phyloP scores from a whole-genome alignment of 805 yeast genomes.

The Jamesozyma lodderae region DNA sequence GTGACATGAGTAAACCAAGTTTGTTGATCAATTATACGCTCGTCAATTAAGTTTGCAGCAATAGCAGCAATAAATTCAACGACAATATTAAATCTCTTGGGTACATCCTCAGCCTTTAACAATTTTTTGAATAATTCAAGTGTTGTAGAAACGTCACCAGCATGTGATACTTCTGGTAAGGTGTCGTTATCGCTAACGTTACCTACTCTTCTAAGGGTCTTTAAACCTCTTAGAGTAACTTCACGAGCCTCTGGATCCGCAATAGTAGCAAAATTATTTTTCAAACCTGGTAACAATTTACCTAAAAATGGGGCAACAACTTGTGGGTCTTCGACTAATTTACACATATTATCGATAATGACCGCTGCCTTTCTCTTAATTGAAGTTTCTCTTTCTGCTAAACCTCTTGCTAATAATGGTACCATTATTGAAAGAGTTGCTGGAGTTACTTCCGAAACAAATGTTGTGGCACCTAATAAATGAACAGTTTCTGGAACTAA shows the following conservation, averaged over 20 bases:
- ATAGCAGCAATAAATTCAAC: conserved; percentile 78
- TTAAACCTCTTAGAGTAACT: conserved; percentile 90
- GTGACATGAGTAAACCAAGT: conserved; percentile 81
- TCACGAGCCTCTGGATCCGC: conserved; percentile 99
- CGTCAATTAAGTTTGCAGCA: conserved; percentile 97
- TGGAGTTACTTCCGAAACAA: conserved; percentile 97
- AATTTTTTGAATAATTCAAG: conserved; percentile 67
- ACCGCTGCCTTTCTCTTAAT: conserved; percentile 99
- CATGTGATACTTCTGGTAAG: conserved; percentile 93
- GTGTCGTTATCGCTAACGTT: conserved; percentile 78
- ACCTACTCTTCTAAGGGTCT: conserved; percentile 97
- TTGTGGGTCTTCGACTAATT: conserved; percentile 98
- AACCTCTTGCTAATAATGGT: conserved; percentile 95
- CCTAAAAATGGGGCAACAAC: conserved; percentile 97
- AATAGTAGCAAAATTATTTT: conserved; percentile 83
- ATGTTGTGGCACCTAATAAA: conserved; percentile 96
- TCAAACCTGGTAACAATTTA: conserved; percentile 88
- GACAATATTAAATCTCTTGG: conserved; percentile 67
- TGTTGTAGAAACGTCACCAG: conserved; percentile 90
- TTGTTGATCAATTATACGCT: conserved; percentile 83
- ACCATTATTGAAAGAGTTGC: conserved; percentile 98
- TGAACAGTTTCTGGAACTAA: conserved; percentile 98
- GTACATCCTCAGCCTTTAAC: conserved; percentile 49
- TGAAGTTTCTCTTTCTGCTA: conserved; percentile 96
- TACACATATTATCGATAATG: conserved; percentile 99